A percentile compares a stretch with the other conserved stretches of the same genome.
phyloP scores from a whole-genome alignment of 169 alveolate species.

The Cryptosporidium andersoni region DNA sequence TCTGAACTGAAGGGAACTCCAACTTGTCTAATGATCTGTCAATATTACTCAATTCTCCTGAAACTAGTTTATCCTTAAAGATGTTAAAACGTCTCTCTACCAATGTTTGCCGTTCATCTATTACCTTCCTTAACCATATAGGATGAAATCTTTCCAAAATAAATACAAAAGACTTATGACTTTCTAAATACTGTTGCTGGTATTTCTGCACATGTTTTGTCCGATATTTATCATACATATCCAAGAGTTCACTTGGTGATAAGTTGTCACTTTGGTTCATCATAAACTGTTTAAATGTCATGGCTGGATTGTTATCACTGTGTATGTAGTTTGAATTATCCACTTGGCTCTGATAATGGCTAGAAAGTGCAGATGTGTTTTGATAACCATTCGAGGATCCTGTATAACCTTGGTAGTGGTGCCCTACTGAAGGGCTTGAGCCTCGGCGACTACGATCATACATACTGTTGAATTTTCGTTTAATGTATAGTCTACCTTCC shows the following conservation, averaged over 20 bases:
- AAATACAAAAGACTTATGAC: slow-evolving; percentile 21
- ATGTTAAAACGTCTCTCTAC: slow-evolving; percentile 13
- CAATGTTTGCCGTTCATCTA: slow-evolving; percentile 25
- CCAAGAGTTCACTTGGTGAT: slow-evolving; percentile 58
- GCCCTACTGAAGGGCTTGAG: slow-evolving; percentile 10
- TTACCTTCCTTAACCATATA: slow-evolving; percentile 35
- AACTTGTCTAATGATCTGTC: slow-evolving; percentile 1
- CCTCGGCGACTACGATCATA: slow-evolving; percentile 14
- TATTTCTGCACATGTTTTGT: slow-evolving; percentile 44
- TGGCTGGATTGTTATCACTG: neutral
- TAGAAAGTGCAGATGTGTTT: neutral
- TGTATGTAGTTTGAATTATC: no score
- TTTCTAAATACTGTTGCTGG: slow-evolving; percentile 30
- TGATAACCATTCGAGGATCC: neutral
- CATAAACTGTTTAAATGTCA: slow-evolving; percentile 64
- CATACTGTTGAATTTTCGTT: no score
- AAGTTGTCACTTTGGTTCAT: slow-evolving; percentile 32
- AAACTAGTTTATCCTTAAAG: slow-evolving; percentile 13
- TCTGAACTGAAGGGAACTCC: neutral
- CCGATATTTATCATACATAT: slow-evolving; percentile 50
- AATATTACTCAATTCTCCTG: slow-evolving; percentile 11
- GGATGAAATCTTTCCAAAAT: slow-evolving; percentile 66
- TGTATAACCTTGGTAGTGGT: slow-evolving; percentile 3
- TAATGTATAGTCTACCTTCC: no score
- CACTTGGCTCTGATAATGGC: neutral